Evolutionary conservation across 768 basidiomycete species (phyloP), one percentile per base, ranked within the genome.

Genomic region (Boletus rex-veris): DNA sequence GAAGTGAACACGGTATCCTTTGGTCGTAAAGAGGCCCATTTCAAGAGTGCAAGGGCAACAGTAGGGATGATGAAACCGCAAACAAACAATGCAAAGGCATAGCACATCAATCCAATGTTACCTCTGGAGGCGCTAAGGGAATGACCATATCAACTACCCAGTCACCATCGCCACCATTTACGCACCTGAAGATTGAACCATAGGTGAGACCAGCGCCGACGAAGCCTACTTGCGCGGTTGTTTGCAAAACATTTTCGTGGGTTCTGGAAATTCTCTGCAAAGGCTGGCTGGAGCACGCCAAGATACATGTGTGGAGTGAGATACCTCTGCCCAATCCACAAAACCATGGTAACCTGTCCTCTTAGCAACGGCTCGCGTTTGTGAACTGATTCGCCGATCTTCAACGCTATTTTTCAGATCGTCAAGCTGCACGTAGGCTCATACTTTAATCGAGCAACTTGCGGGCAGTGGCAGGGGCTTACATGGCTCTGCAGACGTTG

Each of bases 51-150:
- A 39, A 62, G 57, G 26, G 63, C 43, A 36, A 65, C 52, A 33
- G 58, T 64, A 10, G 67, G 65, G 21, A 42, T 42, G 16, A 66
- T 54, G 41, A 68, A 68, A 26, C 66, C 66, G 14, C 52, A 53
- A 46, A 52, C 58, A 53, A 68, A 68, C 46, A 68, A 62, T 37
- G 64, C 66, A 59, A 68, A 68, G 18, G 55, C 59, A 50, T 63
- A 66, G 48, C 58, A 63, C 40, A 41, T 41, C 21, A 41, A 41
- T 41, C 40, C 40, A n/a, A 65, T 49, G 48, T 66, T 46, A 41
- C 66, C 63, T 48, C 66, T 53, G 5, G 54, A 54, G 24, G 63
- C 52, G 31, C 64, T 36, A 19, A 10, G 21, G 21, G 18, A 36
- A 36, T 30, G 6, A 33, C 11, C 3, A 12, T 16, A 33, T 45